These are phyloP conservation scores for Lyophyllum shimeji DNA, from an alignment of 768 basidiomycete genomes.

Conservation along the genomic window DNA sequence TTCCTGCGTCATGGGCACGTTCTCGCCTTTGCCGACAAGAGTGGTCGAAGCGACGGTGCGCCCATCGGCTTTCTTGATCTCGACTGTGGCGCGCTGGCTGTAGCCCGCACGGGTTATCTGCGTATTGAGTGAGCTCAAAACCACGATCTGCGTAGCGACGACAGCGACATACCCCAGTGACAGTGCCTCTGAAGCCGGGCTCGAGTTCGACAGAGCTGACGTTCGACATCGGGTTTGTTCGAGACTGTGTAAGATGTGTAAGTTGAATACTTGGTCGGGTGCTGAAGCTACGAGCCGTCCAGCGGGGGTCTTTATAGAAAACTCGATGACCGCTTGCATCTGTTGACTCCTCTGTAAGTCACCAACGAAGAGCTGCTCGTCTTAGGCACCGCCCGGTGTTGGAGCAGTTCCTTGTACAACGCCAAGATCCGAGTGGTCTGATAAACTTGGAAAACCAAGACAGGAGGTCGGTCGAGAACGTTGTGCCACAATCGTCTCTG, in stretches of 20 bases:
- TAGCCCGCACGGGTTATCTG: conserved; percentile 1
- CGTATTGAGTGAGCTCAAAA: not conserved
- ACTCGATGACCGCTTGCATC: not conserved
- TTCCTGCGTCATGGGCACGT: conserved; percentile 6
- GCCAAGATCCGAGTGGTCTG: not conserved
- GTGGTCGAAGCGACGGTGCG: conserved; percentile 3
- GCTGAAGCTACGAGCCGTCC: not conserved
- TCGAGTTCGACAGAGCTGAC: conserved; percentile 1
- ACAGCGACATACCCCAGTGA: conserved; percentile 4
- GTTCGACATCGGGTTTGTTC: not conserved
- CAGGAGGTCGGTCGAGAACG: not conserved
- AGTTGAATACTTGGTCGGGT: not conserved
- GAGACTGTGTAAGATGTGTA: not conserved
- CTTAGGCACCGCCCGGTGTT: not conserved
- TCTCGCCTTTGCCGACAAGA: conserved; percentile 2
- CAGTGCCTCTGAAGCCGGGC: conserved; percentile 3
- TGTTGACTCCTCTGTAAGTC: not conserved
- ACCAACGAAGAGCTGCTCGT: too few species aligned
- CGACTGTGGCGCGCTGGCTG: conserved; percentile 9
- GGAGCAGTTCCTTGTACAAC: not conserved
- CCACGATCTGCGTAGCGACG: too few species aligned
- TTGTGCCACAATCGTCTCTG: not conserved
- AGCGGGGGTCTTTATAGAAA: not conserved
- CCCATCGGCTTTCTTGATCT: not conserved
- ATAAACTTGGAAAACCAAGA: not conserved